A percentile compares a stretch with the other conserved stretches of the same genome.
These are phyloP conservation scores for Microbotryum intermedium DNA, from an alignment of 1,284 basidiomycete species.

Conservation along the genomic window DNA sequence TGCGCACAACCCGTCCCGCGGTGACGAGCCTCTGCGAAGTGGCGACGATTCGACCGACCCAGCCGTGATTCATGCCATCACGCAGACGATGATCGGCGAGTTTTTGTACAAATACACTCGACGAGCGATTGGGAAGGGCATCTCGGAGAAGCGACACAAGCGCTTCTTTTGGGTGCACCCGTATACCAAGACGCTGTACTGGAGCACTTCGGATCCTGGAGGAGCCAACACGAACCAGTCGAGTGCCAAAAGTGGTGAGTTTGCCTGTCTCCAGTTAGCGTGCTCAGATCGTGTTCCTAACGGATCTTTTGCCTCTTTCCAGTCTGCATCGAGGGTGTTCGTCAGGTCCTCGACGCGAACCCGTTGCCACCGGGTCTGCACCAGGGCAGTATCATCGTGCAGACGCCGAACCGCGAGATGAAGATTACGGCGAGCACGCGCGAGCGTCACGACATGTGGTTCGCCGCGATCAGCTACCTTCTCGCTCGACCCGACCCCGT, in stretches of 20 bases:
- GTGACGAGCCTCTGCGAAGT: constrained; percentile 4
- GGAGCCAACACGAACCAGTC: constrained; percentile 77
- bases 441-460: constrained; percentile 94
- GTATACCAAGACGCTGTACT: constrained; percentile 95
- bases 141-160: constrained; percentile 82
- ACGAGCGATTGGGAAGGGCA: constrained; percentile 77
- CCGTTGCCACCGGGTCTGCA: constrained; percentile 85
- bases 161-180: constrained; percentile 99
- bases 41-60: constrained; percentile 61
- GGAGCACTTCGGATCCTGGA: constrained; percentile 85
- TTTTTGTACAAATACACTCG: constrained; percentile 97
- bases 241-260: constrained; percentile 90
- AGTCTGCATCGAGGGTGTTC: constrained; percentile 94
- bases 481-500: constrained; percentile 53
- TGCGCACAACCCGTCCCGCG: constrained; percentile 4
- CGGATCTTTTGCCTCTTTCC: constrained; percentile 1
- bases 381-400: constrained; percentile 85
- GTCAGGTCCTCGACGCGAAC: constrained; percentile 82
- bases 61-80: constrained; percentile 84
- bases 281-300: neutral
- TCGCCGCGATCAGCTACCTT: constrained; percentile 67
- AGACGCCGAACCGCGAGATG: constrained; percentile 89
- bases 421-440: constrained; percentile 91
- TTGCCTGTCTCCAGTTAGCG: neutral
- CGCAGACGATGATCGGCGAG: constrained; percentile 99